phyloP scores from a whole-genome alignment of 2,329 filamentous ascomycete genomes.

The Trichoderma sp. region DNA sequence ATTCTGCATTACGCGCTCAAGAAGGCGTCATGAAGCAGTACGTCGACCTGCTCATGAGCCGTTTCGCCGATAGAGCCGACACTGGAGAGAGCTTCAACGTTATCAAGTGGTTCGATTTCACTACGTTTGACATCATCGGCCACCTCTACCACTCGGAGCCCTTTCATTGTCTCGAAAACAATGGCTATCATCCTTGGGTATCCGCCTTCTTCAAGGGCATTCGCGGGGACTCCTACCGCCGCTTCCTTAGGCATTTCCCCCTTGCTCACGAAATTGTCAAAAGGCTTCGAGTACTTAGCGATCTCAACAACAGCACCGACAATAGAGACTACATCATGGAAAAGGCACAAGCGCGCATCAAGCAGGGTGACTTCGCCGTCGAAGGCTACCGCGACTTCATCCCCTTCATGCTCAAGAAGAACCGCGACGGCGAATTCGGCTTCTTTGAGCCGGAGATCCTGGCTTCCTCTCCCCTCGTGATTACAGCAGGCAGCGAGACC shows the following conservation, averaged over 20 bases:
- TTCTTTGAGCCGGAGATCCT: conserved; percentile 43
- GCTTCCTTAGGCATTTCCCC: conserved; percentile 29
- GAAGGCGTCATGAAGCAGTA: conserved; percentile 37
- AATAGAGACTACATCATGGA: conserved; percentile 33
- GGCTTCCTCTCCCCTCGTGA: conserved; percentile 31
- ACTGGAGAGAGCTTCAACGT: conserved; percentile 33
- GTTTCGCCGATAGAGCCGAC: conserved; percentile 30
- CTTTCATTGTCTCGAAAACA: conserved; percentile 42
- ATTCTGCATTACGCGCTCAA: conserved; percentile 38
- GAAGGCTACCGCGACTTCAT: conserved; percentile 33
- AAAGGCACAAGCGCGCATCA: conserved; percentile 32
- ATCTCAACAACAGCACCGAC: not conserved
- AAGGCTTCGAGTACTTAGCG: not conserved
- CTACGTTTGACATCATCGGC: conserved; percentile 47
- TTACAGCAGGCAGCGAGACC: conserved; percentile 42
- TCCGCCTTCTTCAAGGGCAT: conserved; percentile 31
- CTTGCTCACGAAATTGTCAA: conserved; percentile 4
- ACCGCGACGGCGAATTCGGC: conserved; percentile 38
- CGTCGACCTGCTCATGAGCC: conserved; percentile 35
- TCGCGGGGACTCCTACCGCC: conserved; percentile 19
- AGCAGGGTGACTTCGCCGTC: conserved; percentile 32
- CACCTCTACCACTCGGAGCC: conserved; percentile 49
- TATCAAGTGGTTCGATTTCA: conserved; percentile 43
- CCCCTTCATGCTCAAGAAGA: conserved; percentile 38
- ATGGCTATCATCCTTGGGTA: conserved; percentile 37